Evolutionary conservation across 768 basidiomycete genomes (phyloP).

Genomic region (Mycena venus): DNA sequence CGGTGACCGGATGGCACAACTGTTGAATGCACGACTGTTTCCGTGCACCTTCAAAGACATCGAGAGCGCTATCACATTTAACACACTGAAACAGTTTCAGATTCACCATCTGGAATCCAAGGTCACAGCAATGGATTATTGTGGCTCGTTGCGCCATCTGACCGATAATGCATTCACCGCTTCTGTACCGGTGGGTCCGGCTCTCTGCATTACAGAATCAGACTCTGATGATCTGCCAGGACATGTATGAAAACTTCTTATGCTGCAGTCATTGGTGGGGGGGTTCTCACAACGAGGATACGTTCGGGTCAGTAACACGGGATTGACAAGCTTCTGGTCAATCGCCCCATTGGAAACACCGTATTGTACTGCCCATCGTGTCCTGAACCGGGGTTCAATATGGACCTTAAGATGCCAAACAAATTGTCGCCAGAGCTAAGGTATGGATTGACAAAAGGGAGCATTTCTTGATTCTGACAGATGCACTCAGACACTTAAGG

Average conservation of each 20-base stretch:
- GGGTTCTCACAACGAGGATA: background rate
- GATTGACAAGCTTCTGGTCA: background rate
- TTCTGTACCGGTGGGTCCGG: constrained; percentile 29
- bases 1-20: constrained; percentile 28
- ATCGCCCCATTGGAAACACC: background rate
- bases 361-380: background rate
- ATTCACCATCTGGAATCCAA: constrained; percentile 10
- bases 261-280: background rate
- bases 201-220: background rate
- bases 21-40: constrained; percentile 6
- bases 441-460: background rate
- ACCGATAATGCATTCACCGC: constrained; percentile 37
- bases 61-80: constrained; percentile 4
- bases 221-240: background rate
- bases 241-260: constrained; percentile 10
- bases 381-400: background rate
- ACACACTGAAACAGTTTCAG: background rate
- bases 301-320: background rate
- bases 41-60: background rate
- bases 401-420: background rate
- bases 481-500: background rate
- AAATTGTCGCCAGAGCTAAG: background rate
- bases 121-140: constrained; percentile 36
- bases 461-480: background rate
- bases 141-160: constrained; percentile 35